Conservation (phyloP, 2,329 filamentous ascomycete genomes). For the Ceratocystis ficicola region DNA sequence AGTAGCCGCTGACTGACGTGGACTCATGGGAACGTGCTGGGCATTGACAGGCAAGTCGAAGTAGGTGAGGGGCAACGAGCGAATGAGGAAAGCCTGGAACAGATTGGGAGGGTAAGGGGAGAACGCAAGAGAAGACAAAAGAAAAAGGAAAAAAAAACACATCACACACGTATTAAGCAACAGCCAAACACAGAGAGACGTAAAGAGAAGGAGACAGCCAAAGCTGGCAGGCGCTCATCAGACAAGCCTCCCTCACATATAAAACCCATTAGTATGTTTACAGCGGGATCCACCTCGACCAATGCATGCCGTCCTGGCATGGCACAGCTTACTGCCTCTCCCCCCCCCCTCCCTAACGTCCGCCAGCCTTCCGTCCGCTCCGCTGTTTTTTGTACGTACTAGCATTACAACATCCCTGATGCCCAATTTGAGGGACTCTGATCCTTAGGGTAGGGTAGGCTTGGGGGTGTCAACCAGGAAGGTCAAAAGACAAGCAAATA, state of each 20-base stretch:
- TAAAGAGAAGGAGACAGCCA: background rate
- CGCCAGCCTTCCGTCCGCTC: background rate
- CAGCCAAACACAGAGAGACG: background rate
- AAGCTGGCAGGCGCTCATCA: background rate
- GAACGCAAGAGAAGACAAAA: background rate
- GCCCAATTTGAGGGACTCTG: too few relatives aligned
- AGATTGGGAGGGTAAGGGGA: too few relatives aligned
- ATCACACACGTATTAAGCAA: background rate
- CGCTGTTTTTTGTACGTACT: background rate
- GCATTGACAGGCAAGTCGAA: background rate
- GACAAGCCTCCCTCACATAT: background rate
- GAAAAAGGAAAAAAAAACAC: background rate
- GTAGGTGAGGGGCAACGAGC: background rate
- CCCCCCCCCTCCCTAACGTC: background rate
- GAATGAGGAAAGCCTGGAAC: too few relatives aligned
- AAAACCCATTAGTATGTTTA: background rate
- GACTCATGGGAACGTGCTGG: background rate
- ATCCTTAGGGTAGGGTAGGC: too few relatives aligned
- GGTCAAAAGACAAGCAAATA: too few relatives aligned
- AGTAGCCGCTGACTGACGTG: background rate
- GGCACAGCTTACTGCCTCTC: background rate
- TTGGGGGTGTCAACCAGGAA: too few relatives aligned
- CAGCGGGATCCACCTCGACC: background rate
- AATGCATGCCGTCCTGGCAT: background rate
- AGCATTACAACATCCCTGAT: background rate